Evolutionary conservation across 2,329 filamentous ascomycete species (phyloP), one percentile per base, ranked within the genome.

Genomic region (Cladosporium sp.): DNA sequence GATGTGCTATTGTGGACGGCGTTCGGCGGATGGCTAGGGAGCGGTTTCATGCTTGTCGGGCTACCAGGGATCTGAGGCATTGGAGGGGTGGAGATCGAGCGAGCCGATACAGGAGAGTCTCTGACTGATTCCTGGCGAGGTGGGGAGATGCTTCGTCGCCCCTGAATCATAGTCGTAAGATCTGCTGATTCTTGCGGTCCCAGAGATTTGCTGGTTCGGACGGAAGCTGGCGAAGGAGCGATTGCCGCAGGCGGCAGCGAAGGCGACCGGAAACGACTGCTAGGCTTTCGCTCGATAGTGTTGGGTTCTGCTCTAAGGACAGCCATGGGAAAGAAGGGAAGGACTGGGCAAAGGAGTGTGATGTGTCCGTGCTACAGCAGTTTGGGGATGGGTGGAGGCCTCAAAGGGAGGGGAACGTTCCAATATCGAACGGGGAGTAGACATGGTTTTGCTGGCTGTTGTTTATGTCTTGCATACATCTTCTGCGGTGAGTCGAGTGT

Each of bases 361-460:
- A n/a, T 20, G 15, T 47, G 40, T 55, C 40, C 34, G 52, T 36
- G 52, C 52, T 35, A 55, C 13, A 36, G 36, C 40, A 36, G 52
- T 45, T 47, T n/a, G 8, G 20, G 36, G 28, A 32, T 32, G 28
- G 12, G 28, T 32, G 28, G 28, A 32, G 25, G 28, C 25, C 42
- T 25, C 22, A 28, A 28, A 25, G 39, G 28, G 10, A 15, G 35
- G 9, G 28, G 24, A 20, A 17, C 37, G 37, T 54, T 40, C 45
- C 34, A 50, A 55, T 55, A 25, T 55, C 52, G 32, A 40, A 32
- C 19, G 22, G 40, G 39, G 9, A 36, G 22, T 55, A 32, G 39
- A 24, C 34, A 13, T 40, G 25, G 50, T 55, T 55, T 55, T 47
- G 39, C 52, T 55, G 40, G 20, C 17, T 55, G 52, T 55, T 55